phyloP scores from a whole-genome alignment of 345 rosid genomes.

The Geranium brycei region DNA sequence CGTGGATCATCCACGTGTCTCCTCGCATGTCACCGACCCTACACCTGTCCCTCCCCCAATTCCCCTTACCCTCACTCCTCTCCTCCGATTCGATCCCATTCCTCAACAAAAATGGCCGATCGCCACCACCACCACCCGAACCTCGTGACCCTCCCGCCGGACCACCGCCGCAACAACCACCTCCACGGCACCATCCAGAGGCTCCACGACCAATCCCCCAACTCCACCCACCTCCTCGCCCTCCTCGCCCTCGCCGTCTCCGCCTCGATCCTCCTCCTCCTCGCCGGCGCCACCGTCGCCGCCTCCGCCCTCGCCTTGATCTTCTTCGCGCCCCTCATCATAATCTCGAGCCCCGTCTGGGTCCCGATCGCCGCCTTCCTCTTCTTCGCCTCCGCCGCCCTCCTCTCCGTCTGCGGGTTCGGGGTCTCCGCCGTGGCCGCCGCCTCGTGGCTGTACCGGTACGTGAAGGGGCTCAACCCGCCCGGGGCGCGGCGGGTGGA shows the following conservation, averaged over 20 bases:
- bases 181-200: constrained; percentile 18
- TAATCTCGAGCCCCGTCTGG: constrained; percentile 72
- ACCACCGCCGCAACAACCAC: constrained; percentile 16
- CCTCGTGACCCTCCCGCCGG: neutral
- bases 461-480: constrained; percentile 56
- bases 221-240: constrained; percentile 47
- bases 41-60: no score
- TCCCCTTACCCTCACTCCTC: no score
- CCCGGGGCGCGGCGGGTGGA: constrained; percentile 53
- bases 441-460: constrained; percentile 52
- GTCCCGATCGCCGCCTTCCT: constrained; percentile 33
- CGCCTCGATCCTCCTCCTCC: constrained; percentile 49
- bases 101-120: constrained; percentile 21
- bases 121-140: constrained; percentile 12
- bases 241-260: constrained; percentile 42
- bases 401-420: constrained; percentile 41
- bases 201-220: constrained; percentile 37
- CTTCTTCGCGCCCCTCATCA: constrained; percentile 43
- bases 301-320: constrained; percentile 33
- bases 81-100: no score
- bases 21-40: no score
- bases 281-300: constrained; percentile 48
- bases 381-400: constrained; percentile 23
- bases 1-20: neutral
- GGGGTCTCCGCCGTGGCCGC: constrained; percentile 30